Percentiles rank a stretch among this genome's conserved stretches.
Evolutionary conservation across 305 asterid genomes (phyloP).

Genomic region (Fraxinus xanthoxyloides): DNA sequence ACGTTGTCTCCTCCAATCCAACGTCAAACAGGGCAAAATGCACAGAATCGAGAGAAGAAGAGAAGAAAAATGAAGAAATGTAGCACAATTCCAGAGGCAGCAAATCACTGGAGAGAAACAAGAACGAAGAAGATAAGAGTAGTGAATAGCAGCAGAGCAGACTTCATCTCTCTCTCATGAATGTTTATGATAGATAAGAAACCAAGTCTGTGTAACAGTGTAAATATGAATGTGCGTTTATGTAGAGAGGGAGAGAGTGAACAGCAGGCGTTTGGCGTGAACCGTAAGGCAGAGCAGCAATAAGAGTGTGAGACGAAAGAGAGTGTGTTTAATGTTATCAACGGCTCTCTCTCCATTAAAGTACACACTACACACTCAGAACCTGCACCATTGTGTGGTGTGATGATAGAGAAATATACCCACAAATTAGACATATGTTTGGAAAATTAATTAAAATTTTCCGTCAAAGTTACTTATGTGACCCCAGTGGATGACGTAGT

Average conservation of each 20-base stretch:
- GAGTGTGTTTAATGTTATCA: constrained; percentile 51
- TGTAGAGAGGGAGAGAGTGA: constrained; percentile 20
- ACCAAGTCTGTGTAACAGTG: constrained; percentile 18
- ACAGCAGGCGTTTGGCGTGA: constrained; percentile 99
- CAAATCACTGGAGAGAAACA: neutral
- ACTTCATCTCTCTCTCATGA: constrained; percentile 27
- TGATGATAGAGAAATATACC: constrained; percentile 40
- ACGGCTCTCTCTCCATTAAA: constrained; percentile 36
- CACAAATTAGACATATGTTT: neutral
- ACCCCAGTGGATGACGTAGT: neutral
- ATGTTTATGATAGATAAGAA: constrained; percentile 15
- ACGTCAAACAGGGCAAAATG: neutral
- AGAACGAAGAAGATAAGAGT: neutral
- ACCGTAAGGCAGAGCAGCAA: constrained; percentile 65
- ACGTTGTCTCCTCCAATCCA: constrained; percentile 23
- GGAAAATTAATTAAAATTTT: neutral
- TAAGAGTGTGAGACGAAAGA: constrained; percentile 31
- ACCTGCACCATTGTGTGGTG: constrained; percentile 30
- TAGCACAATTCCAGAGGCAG: constrained; percentile 19
- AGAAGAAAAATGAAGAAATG: constrained; percentile 6
- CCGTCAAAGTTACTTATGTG: neutral
- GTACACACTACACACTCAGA: constrained; percentile 11
- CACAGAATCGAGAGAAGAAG: neutral
- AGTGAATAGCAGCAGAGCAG: neutral
- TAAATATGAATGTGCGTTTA: constrained; percentile 31